phyloP scores from a whole-genome alignment of 495 filamentous ascomycete genomes.

The Lophium mytilinum region DNA sequence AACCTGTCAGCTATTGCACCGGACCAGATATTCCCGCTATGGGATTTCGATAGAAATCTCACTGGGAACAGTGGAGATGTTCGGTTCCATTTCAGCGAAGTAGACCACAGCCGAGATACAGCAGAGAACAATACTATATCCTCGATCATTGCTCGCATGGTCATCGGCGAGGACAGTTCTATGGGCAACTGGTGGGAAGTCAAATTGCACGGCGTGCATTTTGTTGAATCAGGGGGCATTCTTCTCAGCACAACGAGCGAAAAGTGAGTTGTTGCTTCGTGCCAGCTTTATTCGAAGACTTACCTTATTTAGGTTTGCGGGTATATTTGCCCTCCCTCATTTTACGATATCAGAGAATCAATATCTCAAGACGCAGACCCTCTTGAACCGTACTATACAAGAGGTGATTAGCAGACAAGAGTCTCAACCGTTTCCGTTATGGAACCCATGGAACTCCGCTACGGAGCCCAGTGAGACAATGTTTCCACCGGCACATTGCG shows the following conservation, averaged over 20 bases:
- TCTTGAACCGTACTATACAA: constrained; percentile 64
- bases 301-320: constrained; percentile 49
- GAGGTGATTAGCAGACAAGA: constrained; percentile 56
- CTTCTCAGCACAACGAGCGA: constrained; percentile 81
- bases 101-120: constrained; percentile 3
- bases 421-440: constrained; percentile 32
- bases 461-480: constrained; percentile 49
- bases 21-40: constrained; percentile 14
- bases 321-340: constrained; percentile 82
- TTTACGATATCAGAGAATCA: constrained; percentile 57
- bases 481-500: constrained; percentile 65
- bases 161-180: constrained; percentile 62
- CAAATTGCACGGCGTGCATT: constrained; percentile 74
- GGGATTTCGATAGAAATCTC: constrained; percentile 28
- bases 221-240: constrained; percentile 63
- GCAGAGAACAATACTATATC: constrained; percentile 19
- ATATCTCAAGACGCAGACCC: constrained; percentile 55
- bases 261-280: constrained; percentile 43
- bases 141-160: constrained; percentile 55
- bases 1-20: constrained; percentile 46
- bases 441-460: constrained; percentile 56
- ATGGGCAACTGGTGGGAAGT: constrained; percentile 62
- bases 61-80: constrained; percentile 17
- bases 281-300: background rate
- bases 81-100: constrained; percentile 19